Percentiles rank a stretch among this genome's conserved stretches.
These are phyloP conservation scores for Scheffersomyces illinoinensis DNA, from an alignment of 1,139 yeast species.

Conservation along the genomic window DNA sequence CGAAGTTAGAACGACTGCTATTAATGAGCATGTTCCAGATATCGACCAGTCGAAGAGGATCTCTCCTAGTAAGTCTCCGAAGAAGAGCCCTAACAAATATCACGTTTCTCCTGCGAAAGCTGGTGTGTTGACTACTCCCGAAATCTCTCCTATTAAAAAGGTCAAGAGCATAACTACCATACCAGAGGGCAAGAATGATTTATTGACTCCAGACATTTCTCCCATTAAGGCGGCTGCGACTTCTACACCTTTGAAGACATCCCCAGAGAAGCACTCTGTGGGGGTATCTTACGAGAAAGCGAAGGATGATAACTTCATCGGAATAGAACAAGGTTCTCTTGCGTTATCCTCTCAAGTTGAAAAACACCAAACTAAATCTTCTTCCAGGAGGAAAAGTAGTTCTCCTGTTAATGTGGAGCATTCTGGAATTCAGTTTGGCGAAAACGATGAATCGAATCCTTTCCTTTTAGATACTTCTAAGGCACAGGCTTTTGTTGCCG, in stretches of 20 bases:
- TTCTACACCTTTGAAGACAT: not conserved
- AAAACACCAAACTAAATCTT: not conserved
- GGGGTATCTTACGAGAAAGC: not conserved
- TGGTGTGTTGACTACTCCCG: not conserved
- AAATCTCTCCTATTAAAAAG: not conserved
- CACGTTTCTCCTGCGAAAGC: not conserved
- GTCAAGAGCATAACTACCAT: not conserved
- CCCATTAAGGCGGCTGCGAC: not conserved
- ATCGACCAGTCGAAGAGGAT: not conserved
- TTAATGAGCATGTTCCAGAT: not conserved
- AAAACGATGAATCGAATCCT: not conserved
- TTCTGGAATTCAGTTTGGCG: not conserved
- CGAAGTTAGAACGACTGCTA: not conserved
- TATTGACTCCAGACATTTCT: not conserved
- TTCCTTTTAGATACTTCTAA: not conserved
- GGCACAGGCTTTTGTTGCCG: slow-evolving; percentile 5
- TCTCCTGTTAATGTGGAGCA: not conserved
- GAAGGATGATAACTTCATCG: not conserved
- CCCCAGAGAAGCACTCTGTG: not conserved
- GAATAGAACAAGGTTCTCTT: not conserved
- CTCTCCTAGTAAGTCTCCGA: not conserved
- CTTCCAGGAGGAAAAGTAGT: not conserved
- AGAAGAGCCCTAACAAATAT: not conserved
- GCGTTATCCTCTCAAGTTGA: not conserved
- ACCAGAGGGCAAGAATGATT: not conserved